Evolutionary conservation across 1,284 basidiomycete species (phyloP), one percentile per base, ranked within the genome.

Genomic region (Pyrrhoderma lamaoense): DNA sequence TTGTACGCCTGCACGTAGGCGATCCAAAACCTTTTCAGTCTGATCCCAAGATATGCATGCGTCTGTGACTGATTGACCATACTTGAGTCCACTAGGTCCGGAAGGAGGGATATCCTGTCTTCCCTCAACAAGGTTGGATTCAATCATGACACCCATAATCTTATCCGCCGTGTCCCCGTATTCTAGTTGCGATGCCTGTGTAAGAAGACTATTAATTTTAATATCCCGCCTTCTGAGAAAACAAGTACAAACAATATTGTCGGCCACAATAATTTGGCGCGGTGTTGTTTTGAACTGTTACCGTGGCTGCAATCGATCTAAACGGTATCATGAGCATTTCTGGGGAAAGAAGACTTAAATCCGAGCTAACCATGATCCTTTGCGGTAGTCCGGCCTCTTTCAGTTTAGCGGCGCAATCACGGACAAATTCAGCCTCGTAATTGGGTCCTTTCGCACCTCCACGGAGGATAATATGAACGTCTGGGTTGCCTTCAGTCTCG

Each of bases 101-200:
- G 80, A 77, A 1, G 79, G 63, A 5, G 92, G 86, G 54, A 96
- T 88, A 60, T 90, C 83, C 67, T 97, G 93, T 37, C 89, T 80
- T 23, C 89, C 88, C 64, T 93, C 94, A 44, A 89, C 79, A 53
- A 98, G 75, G 67, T 99, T 95, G 45, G 87, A 91, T 69, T 99
- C 96, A 56, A 98, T 78, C 96, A 99, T 99, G 55, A 96, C 93
- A 54, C 95, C 95, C 77, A 96, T 87, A 59, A 99, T 92, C 63
- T 80, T 77, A 19, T 74, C 64, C 1, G 81, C 75, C 0, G 89
- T 92, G 49, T 90, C 83, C 35, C 74, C 72, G 2, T 75, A 77
- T 56, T 84, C 76, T 18, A 91, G 70, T 72, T 93, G 87, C 40
- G 70, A 69, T 19, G 85, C 81, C 85, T 89, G 57, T 23, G 44